These are phyloP conservation scores for Tuber borchii DNA, from an alignment of 495 filamentous ascomycete genomes.

Conservation along the genomic window DNA sequence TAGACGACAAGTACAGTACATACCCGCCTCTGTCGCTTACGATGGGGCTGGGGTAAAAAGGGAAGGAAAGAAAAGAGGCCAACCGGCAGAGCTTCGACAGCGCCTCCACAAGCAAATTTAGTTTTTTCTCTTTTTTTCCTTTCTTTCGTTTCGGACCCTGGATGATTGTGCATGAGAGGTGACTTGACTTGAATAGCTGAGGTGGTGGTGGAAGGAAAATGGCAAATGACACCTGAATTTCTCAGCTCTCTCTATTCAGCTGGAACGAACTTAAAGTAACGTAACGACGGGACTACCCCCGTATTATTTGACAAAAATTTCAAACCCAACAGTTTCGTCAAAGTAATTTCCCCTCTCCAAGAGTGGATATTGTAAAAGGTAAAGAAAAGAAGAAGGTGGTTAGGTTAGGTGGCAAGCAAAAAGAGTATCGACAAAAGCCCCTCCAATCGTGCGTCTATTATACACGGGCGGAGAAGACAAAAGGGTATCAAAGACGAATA, in stretches of 20 bases:
- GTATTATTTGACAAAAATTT: slow-evolving; percentile 12
- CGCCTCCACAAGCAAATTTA: neutral
- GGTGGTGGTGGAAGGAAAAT: neutral
- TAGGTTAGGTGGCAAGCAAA: slow-evolving; percentile 13
- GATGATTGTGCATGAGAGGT: neutral
- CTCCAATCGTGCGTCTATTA: slow-evolving; percentile 31
- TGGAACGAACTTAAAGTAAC: slow-evolving; percentile 12
- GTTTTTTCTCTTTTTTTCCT: neutral
- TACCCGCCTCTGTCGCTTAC: neutral
- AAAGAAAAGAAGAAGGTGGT: slow-evolving; percentile 8
- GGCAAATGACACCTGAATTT: slow-evolving; percentile 30
- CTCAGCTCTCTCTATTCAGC: slow-evolving; percentile 18
- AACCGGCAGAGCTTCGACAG: neutral
- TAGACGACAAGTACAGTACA: neutral
- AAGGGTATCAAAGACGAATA: neutral
- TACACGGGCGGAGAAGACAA: neutral
- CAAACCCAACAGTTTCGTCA: neutral
- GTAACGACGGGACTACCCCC: slow-evolving; percentile 17
- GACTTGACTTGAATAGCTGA: neutral
- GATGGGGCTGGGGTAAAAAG: neutral
- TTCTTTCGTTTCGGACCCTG: neutral
- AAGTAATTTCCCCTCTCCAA: neutral
- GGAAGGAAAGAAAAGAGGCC: neutral
- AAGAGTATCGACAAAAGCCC: slow-evolving; percentile 36
- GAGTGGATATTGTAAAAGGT: neutral